Conservation (phyloP, 805 yeast species). For the Lachancea mirantina region DNA sequence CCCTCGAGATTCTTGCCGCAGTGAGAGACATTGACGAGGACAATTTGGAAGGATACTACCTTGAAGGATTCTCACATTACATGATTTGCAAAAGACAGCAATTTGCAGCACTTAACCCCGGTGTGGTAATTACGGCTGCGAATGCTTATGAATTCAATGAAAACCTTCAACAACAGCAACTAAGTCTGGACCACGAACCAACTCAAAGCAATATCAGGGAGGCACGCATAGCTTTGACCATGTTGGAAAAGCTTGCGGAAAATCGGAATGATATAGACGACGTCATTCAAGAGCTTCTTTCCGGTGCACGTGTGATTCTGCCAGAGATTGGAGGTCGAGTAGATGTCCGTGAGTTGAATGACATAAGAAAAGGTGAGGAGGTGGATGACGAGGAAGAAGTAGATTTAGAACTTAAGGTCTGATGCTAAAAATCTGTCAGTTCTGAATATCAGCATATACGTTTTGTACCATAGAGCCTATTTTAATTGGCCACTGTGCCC, state of each 20-base stretch:
- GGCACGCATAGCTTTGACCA: conserved; percentile 34
- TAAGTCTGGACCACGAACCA: conserved; percentile 33
- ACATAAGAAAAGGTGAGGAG: conserved; percentile 31
- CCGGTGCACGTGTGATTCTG: conserved; percentile 46
- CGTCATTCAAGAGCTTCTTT: conserved; percentile 51
- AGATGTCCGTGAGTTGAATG: conserved; percentile 28
- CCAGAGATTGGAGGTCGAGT: conserved; percentile 55
- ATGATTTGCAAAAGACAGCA: conserved; percentile 36
- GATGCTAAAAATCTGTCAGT: too few relatives aligned
- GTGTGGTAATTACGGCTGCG: conserved; percentile 19
- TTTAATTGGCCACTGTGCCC: too few relatives aligned
- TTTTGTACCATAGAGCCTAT: too few relatives aligned
- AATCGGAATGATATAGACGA: conserved; percentile 36
- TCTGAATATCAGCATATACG: neutral
- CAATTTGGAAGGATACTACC: conserved; percentile 71
- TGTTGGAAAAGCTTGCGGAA: conserved; percentile 38
- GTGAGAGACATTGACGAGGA: conserved; percentile 78
- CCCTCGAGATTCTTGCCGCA: conserved; percentile 54
- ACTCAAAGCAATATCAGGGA: conserved; percentile 25
- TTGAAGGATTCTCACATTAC: conserved; percentile 72
- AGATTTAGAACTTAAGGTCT: conserved; percentile 27
- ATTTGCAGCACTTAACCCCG: conserved; percentile 20
- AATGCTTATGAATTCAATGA: conserved; percentile 30
- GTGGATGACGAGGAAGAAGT: conserved; percentile 34
- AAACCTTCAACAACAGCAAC: conserved; percentile 31